These are phyloP conservation scores for Erodium trifolium DNA, from an alignment of 441 rosid species.

Conservation along the genomic window DNA sequence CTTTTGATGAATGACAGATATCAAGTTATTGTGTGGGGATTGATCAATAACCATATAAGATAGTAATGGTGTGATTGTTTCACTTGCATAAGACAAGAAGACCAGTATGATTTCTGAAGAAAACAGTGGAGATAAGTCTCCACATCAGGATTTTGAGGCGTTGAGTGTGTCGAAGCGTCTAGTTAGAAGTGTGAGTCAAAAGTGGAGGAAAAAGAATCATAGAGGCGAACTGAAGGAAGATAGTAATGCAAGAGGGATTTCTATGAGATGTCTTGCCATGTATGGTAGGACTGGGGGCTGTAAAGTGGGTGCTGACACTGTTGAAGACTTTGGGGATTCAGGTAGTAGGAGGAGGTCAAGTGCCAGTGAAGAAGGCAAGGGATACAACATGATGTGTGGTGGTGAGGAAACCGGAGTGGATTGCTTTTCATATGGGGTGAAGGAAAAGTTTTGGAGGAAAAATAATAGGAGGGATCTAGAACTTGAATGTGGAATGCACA, in stretches of 20 bases:
- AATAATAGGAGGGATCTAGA: conserved; percentile 40
- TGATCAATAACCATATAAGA: neutral
- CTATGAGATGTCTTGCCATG: conserved; percentile 23
- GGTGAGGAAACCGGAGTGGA: conserved; percentile 62
- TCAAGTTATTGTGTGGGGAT: neutral
- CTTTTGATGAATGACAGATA: neutral
- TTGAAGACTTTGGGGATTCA: conserved; percentile 24
- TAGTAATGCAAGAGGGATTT: conserved; percentile 15
- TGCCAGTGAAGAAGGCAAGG: conserved; percentile 71
- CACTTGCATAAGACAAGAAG: neutral
- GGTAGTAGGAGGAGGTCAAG: conserved; percentile 44
- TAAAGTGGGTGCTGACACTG: conserved; percentile 25
- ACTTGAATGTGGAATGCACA: conserved; percentile 49
- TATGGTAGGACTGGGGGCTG: conserved; percentile 26
- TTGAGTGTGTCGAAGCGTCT: conserved; percentile 23
- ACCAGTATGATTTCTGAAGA: conserved; percentile 6
- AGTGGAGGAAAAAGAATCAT: conserved; percentile 19
- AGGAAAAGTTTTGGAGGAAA: conserved; percentile 79
- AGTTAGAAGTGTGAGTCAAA: conserved; percentile 21
- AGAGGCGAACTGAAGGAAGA: conserved; percentile 21
- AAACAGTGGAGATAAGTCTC: conserved; percentile 17
- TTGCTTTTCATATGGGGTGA: conserved; percentile 82
- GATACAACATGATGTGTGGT: conserved; percentile 50
- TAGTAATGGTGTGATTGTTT: neutral
- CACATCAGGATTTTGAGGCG: conserved; percentile 11